phyloP scores from a whole-genome alignment of 495 filamentous ascomycete genomes.

The Tuber umbilicatum region DNA sequence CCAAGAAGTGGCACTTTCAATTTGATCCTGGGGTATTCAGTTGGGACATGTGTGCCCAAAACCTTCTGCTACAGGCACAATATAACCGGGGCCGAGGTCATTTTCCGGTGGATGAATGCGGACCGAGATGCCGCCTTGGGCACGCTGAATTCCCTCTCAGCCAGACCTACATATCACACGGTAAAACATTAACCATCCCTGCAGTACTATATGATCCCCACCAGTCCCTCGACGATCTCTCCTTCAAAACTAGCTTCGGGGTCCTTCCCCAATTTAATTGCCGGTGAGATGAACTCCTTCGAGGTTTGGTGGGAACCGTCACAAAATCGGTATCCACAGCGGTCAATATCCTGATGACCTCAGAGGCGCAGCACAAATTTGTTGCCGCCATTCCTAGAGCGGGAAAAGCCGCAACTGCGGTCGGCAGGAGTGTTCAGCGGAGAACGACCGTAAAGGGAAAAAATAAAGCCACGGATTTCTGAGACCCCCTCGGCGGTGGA shows the following conservation, averaged over 20 bases:
- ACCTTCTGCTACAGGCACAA: constrained; percentile 22
- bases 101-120: constrained; percentile 13
- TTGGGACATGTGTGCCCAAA: constrained; percentile 9
- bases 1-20: constrained; percentile 11
- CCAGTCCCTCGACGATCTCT: constrained; percentile 13
- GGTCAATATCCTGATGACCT: too few species aligned
- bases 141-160: constrained; percentile 10
- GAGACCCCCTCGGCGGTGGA: too few species aligned
- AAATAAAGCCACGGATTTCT: too few species aligned
- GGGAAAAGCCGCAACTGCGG: too few species aligned
- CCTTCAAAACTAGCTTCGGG: constrained; percentile 11
- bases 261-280: background rate
- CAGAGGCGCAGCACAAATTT: too few species aligned
- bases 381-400: too few species aligned
- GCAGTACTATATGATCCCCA: constrained; percentile 30
- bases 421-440: too few species aligned
- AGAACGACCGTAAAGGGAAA: too few species aligned
- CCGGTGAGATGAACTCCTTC: background rate
- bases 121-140: constrained; percentile 4
- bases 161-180: constrained; percentile 15
- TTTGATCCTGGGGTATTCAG: constrained; percentile 16
- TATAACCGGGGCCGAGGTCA: constrained; percentile 15
- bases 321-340: background rate
- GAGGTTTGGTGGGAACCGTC: background rate
- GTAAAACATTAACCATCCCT: constrained; percentile 17